Evolutionary conservation across 352 stramenopile species (phyloP).

Genomic region (Phytophthora pistaciae): DNA sequence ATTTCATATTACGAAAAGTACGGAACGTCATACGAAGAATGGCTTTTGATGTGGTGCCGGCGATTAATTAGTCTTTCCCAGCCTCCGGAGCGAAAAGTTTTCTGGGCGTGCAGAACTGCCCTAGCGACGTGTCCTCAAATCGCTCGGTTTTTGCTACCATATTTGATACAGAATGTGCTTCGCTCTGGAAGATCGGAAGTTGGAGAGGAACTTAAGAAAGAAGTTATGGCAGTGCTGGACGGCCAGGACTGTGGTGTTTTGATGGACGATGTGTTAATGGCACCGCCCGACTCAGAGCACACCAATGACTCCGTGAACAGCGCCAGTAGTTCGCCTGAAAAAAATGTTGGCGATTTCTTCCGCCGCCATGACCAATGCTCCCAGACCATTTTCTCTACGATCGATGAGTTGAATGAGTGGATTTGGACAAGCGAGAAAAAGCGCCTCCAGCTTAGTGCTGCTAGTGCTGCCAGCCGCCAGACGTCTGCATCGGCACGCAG

Average conservation of each 20-base stretch:
- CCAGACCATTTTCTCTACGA: conserved; percentile 87
- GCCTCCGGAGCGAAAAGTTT: conserved; percentile 88
- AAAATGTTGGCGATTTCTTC: conserved; percentile 62
- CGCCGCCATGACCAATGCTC: conserved; percentile 87
- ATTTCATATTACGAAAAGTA: conserved; percentile 84
- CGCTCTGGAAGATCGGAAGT: conserved; percentile 68
- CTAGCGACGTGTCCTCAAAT: conserved; percentile 78
- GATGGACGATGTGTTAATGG: conserved; percentile 56
- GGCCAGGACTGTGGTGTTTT: conserved; percentile 72
- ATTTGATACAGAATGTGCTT: conserved; percentile 89
- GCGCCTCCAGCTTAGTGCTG: conserved; percentile 61
- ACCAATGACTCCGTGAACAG: conserved; percentile 24
- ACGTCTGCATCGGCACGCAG: conserved; percentile 46
- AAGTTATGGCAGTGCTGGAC: conserved; percentile 84
- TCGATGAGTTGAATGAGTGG: conserved; percentile 91
- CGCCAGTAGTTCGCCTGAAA: conserved; percentile 9
- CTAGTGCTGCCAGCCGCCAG: conserved; percentile 53
- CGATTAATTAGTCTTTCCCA: conserved; percentile 81
- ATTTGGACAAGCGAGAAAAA: conserved; percentile 90
- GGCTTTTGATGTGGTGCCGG: conserved; percentile 83
- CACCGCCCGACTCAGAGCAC: conserved; percentile 36
- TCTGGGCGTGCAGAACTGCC: conserved; percentile 70
- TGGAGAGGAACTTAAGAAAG: conserved; percentile 78
- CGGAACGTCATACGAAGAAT: conserved; percentile 80
- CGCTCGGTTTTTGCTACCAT: conserved; percentile 82